phyloP scores from a whole-genome alignment of 345 rosid species.

The Boechera stricta region DNA sequence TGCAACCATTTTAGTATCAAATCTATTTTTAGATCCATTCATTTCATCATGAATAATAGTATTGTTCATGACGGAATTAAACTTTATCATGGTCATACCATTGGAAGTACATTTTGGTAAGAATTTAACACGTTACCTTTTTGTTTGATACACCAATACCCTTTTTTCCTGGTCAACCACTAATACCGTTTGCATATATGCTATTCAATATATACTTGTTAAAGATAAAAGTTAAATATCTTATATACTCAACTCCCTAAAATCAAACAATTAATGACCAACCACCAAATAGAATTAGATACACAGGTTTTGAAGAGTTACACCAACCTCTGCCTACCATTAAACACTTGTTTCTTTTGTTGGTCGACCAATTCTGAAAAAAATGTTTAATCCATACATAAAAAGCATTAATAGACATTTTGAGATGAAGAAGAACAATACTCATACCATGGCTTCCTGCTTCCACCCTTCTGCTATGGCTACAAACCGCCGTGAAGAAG shows the following conservation, averaged over 20 bases:
- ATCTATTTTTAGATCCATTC: not conserved
- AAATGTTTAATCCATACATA: not conserved
- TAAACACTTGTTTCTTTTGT: conserved; percentile 31
- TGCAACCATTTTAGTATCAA: not conserved
- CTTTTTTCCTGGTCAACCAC: conserved; percentile 21
- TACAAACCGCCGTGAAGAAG: conserved; percentile 58
- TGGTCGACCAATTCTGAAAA: conserved; percentile 38
- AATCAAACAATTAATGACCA: conserved; percentile 9
- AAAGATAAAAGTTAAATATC: not conserved
- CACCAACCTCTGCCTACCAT: conserved; percentile 47
- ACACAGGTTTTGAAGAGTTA: conserved; percentile 25
- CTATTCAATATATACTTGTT: not conserved
- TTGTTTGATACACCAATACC: not conserved
- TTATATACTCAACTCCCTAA: conserved; percentile 14
- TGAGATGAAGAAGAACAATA: conserved; percentile 15
- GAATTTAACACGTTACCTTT: conserved; percentile 17
- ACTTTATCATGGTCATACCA: not conserved
- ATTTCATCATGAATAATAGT: too few species aligned
- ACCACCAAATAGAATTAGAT: conserved; percentile 24
- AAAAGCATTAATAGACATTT: conserved; percentile 1
- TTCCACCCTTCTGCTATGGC: conserved; percentile 45
- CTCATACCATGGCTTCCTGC: conserved; percentile 56
- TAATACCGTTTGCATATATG: conserved; percentile 16
- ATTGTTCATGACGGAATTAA: too few species aligned
- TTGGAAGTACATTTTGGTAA: not conserved